These are phyloP conservation scores for Sphaerosporella brunnea DNA, from an alignment of 495 filamentous ascomycete species.

Conservation along the genomic window DNA sequence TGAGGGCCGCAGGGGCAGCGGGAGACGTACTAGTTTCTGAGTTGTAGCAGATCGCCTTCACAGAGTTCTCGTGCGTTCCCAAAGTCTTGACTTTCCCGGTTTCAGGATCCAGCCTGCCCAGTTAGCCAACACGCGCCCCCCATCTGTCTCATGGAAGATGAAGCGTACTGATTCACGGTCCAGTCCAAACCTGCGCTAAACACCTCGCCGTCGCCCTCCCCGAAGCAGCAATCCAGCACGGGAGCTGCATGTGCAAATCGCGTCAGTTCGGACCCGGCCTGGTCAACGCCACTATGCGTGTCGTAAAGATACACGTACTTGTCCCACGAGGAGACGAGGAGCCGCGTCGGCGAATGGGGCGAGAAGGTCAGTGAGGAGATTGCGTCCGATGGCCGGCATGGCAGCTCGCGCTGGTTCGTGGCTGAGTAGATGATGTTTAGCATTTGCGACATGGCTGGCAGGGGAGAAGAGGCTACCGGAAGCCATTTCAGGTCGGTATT, in stretches of 20 bases:
- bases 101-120: constrained; percentile 49
- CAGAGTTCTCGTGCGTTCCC: constrained; percentile 58
- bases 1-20: background rate
- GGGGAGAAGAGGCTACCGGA: background rate
- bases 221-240: constrained; percentile 82
- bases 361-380: constrained; percentile 78
- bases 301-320: constrained; percentile 84
- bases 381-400: constrained; percentile 64
- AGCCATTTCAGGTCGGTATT: too few relatives aligned
- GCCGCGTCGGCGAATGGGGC: constrained; percentile 43
- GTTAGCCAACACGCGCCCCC: background rate
- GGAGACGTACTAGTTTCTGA: constrained; percentile 43
- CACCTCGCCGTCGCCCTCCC: constrained; percentile 57
- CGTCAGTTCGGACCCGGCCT: constrained; percentile 36
- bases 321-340: constrained; percentile 92
- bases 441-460: background rate
- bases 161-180: constrained; percentile 50
- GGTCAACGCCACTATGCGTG: constrained; percentile 36
- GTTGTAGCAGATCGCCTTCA: constrained; percentile 69
- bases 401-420: constrained; percentile 34
- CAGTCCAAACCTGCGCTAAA: constrained; percentile 74
- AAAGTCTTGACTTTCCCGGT: constrained; percentile 55
- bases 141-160: constrained; percentile 12
- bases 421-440: constrained; percentile 1
- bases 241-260: constrained; percentile 72